Conservation (phyloP, 2,329 filamentous ascomycete genomes). For the Esteya vermicola region DNA sequence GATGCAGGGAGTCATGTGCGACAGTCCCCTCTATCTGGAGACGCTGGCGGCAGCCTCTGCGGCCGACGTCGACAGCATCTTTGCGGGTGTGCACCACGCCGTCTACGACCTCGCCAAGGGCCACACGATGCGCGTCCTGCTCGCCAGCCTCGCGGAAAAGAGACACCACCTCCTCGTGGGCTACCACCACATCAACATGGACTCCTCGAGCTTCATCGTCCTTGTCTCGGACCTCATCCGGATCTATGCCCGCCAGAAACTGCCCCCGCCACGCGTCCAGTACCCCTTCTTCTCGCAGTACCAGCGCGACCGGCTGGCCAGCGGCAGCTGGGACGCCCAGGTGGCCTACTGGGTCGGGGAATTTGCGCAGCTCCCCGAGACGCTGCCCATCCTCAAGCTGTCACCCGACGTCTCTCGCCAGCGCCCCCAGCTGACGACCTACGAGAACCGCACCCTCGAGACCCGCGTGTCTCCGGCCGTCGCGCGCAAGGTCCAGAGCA, state of each 20-base stretch:
- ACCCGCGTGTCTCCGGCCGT: rapidly evolving
- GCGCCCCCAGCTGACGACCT: slow-evolving; percentile 8
- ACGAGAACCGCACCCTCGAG: not conserved
- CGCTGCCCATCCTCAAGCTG: slow-evolving; percentile 17
- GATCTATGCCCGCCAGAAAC: not conserved
- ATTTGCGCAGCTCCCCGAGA: too few relatives aligned
- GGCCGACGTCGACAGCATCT: not conserved
- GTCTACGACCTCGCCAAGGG: not conserved
- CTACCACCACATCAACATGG: not conserved
- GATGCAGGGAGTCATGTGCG: slow-evolving; percentile 8
- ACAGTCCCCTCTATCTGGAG: slow-evolving; percentile 5
- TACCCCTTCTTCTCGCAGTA: not conserved
- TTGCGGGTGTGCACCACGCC: not conserved
- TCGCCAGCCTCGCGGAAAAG: not conserved
- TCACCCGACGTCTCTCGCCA: slow-evolving; percentile 15
- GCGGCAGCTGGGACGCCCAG: not conserved
- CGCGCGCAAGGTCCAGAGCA: not conserved
- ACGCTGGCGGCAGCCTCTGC: not conserved
- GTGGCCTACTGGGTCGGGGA: too few relatives aligned
- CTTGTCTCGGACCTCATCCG: not conserved
- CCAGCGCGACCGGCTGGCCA: not conserved
- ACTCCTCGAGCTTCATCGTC: not conserved
- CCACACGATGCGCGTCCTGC: not conserved
- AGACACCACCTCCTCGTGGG: not conserved
- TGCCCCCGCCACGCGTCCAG: not conserved